Evolutionary conservation across 2,329 filamentous ascomycete species (phyloP), one percentile per base, ranked within the genome.

Genomic region (Pyrenochaeta sp.): DNA sequence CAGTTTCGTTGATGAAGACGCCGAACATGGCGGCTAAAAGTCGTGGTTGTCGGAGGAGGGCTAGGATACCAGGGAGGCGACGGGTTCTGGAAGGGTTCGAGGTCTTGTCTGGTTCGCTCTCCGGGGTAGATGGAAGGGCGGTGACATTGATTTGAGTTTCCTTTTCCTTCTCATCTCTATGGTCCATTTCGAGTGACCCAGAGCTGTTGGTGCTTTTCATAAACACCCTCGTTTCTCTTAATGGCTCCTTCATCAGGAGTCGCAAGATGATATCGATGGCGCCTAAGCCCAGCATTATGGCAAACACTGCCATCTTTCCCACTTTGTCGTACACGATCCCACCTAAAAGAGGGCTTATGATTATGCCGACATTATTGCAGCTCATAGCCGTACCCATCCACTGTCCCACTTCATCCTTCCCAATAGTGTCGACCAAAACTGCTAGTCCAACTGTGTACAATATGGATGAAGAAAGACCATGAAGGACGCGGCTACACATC

Each of bases 11-110:
- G 39, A 84, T 77, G 40, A 83, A 74, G 51, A 83, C 82, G 8
- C 82, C 84, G 69, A 83, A 86, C 22, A 89, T 77, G 0, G 84
- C 81, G n/a, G 82, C 81, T 2, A 88, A 70, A 12, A 89, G 77
- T n/a, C 87, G 82, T 2, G 80, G 73, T 0, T 82, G 84, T 43
- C 77, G 79, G 24, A 88, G 66, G 10, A 88, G 77, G 8, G 75
- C 75, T 32, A 51, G 77, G 53, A 43, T 58, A 44, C 58, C 65
- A 58, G 68, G 58, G 32, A 62, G 51, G n/a, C 59, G 54, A n/a
- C 51, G 19, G 27, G 24, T 43, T 51, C 25, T 37, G 34, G 47
- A 8, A 22, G 30, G 3, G 19, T 30, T 34, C 19, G 36, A 42
- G 39, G 37, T 8, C 10, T 1, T 37, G 34, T 24, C 32, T 8